Base-by-base conservation (phyloP, 768 basidiomycete species). In the Rhodotorula babjevae region DNA sequence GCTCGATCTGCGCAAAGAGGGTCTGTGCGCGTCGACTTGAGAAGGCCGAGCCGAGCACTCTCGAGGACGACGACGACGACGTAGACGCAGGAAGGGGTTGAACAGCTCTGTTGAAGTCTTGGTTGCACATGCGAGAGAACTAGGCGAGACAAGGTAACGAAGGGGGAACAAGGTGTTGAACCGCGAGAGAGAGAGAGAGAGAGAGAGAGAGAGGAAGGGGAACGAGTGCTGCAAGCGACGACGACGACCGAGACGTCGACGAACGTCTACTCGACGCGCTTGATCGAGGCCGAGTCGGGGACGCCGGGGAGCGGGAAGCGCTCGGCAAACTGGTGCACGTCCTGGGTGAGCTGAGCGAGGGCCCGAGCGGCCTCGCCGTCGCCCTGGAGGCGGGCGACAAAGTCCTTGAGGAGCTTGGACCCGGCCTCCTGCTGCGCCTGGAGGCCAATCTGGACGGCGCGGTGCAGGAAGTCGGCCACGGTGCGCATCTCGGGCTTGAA, bases 251-350 rank as follows among this genome's bases (percentile, higher is more conserved):
- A n/a, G n/a, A n/a, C n/a, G n/a, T n/a, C n/a, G n/a, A n/a, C n/a
- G n/a, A n/a, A n/a, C n/a, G n/a, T 36, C 50, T 68, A 72, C 58
- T 72, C 63, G 53, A 61, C 25, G 42, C 59, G 63, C 71, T 72
- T 72, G 71, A 72, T 72, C 31, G 53, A 27, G 31, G 62, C 59
- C 42, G 67, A 61, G 58, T 68, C 86, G 55, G 81, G 82, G 4
- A 92, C 88, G 82, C 96, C 96, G 62, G 96, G 96, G 23, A 99
- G 84, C 4, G 96, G 96, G 91, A 90, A 99, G 82, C 85, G 85
- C 78, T 83, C 86, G 25, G 94, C 92, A 78, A 97, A 99, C 65
- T 72, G 83, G 66, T 84, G 82, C 58, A 99, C 96, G 78, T 98
- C 94, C 61, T 86, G 84, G 64, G 87, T 84, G 70, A 99, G 86